Percentiles rank a stretch among this genome's conserved stretches.
Evolutionary conservation across 1,139 yeast genomes (phyloP).

Genomic region (Suhomyces anneliseae): DNA sequence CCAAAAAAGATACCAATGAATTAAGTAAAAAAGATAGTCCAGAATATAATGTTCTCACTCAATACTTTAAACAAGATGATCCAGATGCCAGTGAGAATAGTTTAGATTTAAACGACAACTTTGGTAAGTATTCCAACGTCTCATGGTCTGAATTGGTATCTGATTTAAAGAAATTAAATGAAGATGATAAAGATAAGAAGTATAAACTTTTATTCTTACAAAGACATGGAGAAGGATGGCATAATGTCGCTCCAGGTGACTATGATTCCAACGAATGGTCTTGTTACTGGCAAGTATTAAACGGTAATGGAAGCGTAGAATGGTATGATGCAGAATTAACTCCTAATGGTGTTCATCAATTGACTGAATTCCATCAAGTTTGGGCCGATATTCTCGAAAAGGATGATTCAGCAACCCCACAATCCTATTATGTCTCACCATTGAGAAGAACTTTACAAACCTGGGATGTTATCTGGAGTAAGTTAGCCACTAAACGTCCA

Average conservation of each 20-base stretch:
- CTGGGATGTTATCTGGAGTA: slow-evolving; percentile 30
- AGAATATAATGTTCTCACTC: slow-evolving; percentile 12
- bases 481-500: slow-evolving; percentile 18
- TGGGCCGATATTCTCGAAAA: slow-evolving; percentile 20
- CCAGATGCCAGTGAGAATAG: slow-evolving; percentile 14
- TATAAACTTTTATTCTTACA: slow-evolving; percentile 36
- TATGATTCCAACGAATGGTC: slow-evolving; percentile 27
- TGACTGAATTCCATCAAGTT: slow-evolving; percentile 17
- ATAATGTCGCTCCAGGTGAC: slow-evolving; percentile 30
- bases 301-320: slow-evolving; percentile 29
- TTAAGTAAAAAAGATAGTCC: background rate
- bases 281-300: slow-evolving; percentile 32
- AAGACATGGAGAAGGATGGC: slow-evolving; percentile 45
- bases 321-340: slow-evolving; percentile 45
- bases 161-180: slow-evolving; percentile 10
- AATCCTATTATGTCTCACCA: slow-evolving; percentile 35
- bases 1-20: background rate
- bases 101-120: slow-evolving; percentile 16
- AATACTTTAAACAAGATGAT: slow-evolving; percentile 24
- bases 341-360: slow-evolving; percentile 25
- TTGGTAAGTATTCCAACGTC: slow-evolving; percentile 20
- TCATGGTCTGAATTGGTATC: slow-evolving; percentile 20
- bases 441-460: slow-evolving; percentile 37
- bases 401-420: slow-evolving; percentile 27
- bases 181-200: background rate